Base-by-base conservation (phyloP, 352 stramenopile genomes). In the Peronospora belbahrii region DNA sequence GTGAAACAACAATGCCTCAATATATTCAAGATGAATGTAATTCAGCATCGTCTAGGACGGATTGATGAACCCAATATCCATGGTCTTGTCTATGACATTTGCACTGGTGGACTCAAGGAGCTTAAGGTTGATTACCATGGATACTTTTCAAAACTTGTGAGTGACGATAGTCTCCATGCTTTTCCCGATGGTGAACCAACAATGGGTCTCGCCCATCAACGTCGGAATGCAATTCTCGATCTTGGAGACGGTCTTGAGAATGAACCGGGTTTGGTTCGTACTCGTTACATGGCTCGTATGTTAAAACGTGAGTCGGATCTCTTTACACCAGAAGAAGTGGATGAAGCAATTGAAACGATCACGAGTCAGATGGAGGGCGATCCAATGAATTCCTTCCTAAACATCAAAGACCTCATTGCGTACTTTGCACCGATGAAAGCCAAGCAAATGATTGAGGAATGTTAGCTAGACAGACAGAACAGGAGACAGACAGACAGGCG, bases 1-100 rank as follows among this genome's bases (percentile, higher is more conserved):
- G 84, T 89, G 47, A 74, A 83, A 31, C 77, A 94, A 52, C 78
- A 90, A 33, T 89, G 82, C 30, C 62, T 89, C 34, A 94, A 94
- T 46, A 68, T 91, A 22, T 90, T 83, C 63, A 90, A 92, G 51
- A 87, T 84, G 58, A 85, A 84, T 44, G 78, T 85, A 44, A 64
- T 90, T 4, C 82, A 94, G 48, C 68, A 72, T 32, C 71, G 77
- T 38, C 59, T 85, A 8, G 63, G 79, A 43, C 79, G 81, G 22
- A 56, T 61, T 33, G 74, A 75, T 53, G 66, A 84, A 42, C 79
- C 80, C 11, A 70, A 65, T 17, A 86, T 91, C 33, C 80, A 91
- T 31, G 79, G 74, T 1, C 61, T 88, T 14, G 77, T 87, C 23
- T 91, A 88, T 48, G 69, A 91, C 38, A 73, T 85, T 36, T 46